Base-by-base conservation (phyloP, 2,329 filamentous ascomycete species). In the Cladosporium velox region DNA sequence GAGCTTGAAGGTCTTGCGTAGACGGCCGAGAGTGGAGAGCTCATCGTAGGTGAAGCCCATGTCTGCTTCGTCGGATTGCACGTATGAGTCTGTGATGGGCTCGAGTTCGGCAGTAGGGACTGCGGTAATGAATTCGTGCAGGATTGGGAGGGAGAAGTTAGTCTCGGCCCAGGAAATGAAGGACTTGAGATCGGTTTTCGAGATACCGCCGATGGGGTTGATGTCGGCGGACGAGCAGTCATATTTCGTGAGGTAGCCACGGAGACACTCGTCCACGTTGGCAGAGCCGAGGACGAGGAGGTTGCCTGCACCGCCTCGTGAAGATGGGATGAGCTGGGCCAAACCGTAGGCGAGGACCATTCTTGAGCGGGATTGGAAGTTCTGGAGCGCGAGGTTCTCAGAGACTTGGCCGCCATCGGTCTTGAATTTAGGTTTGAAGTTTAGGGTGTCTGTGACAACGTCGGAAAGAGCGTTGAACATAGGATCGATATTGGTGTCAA, bases 401-500 rank as follows among this genome's bases (percentile, higher is more conserved):
- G 84, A 79, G 18, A 69, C 64, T 15, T 70, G 69, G 6, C 90
- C 90, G 6, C 90, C 90, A 65, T 91, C 83, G 6, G 88, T 86
- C 71, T 85, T 87, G 79, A 87, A 89, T 26, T 79, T 82, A 4
- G 87, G 86, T 21, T 85, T 81, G 70, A 91, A 91, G 49, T 80
- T 81, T 1, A 87, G 86, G 0, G 86, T 83, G 2, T 82, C 76
- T 0, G 83, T 82, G 64, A 92, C 81, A 0, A 92, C 78, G 52
- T 82, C 83, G 70, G 85, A 87, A 61, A 88, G 80, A 0, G 89
- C 85, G 24, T 85, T 80, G 67, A 88, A 87, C 10, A 89, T 83
- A 1, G 83, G 82, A 73, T 94, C 91, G 65, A 94, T 92, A 72
- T 92, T 87, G 54, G 92, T 80, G 72, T 93, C 86, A 4, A 86